Base-by-base conservation (phyloP, 2,329 filamentous ascomycete genomes). In the Aspergillus puulaauensis region DNA sequence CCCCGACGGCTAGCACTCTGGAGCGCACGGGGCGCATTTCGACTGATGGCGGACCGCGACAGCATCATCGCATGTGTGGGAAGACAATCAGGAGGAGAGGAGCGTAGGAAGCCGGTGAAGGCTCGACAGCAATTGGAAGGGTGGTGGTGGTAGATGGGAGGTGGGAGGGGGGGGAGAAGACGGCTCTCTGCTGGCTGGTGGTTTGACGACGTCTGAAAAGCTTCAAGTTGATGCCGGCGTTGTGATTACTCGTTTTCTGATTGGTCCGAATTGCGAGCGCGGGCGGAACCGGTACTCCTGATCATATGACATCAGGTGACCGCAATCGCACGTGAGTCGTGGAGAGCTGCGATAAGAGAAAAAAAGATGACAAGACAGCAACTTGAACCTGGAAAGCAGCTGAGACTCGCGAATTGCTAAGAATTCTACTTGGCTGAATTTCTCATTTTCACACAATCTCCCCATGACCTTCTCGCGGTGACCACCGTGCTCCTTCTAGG, bases 401-500 rank as follows among this genome's bases (percentile, higher is more conserved):
- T 19, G 33, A 37, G 17, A 41, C 27, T 31, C 8, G 40, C 17
- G 6, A 37, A 31, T 21, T 52, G 14, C 41, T 21, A 12, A 21
- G 15, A 12, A 23, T 23, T n/a, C 12, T 27, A 6, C 27, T 41
- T 39, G 49, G 4, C 27, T 49, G 19, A 37, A 47, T 50, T 46
- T 33, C 31, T 31, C 56, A 37, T n/a, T 53, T 27, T 33, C 19
- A 37, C 45, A 50, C 43, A 50, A 15, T 47, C 44, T 62, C 64
- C 64, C 60, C 60, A 73, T 73, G 73, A 67, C 65, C 62, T 61
- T 64, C 57, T 59, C 60, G 62, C 83, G 86, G 83, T 90, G 93
- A 90, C 81, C 86, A 77, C 9, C 78, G 75, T 80, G 81, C 79
- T 75, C 83, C 86, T 86, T 90, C 86, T 89, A 87, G 88, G 87